phyloP scores from a whole-genome alignment of 2,329 filamentous ascomycete species.

The Fonsecaea pugnacius region DNA sequence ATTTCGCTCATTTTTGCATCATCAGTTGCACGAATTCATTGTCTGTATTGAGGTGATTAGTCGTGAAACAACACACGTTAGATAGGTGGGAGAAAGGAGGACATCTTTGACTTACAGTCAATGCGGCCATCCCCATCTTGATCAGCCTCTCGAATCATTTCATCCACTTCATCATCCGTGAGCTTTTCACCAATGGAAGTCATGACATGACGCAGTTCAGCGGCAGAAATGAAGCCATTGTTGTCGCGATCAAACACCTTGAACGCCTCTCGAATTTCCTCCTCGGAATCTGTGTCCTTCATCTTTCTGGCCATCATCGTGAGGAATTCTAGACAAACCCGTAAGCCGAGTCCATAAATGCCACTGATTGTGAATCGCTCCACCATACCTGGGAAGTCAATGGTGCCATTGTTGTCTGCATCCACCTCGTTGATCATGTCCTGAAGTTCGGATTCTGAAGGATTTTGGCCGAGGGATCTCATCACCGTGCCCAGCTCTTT shows the following conservation, averaged over 20 bases:
- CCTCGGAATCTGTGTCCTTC: conserved; percentile 90
- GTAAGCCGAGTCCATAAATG: conserved; percentile 18
- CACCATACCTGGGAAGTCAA: conserved; percentile 80
- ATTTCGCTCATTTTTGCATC: conserved; percentile 79
- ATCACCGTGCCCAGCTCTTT: conserved; percentile 90
- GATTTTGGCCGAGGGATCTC: conserved; percentile 87
- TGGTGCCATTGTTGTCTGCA: conserved; percentile 89
- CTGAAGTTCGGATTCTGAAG: conserved; percentile 85
- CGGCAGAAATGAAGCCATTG: conserved; percentile 88
- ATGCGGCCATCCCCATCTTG: conserved; percentile 88
- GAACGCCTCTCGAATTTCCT: conserved; percentile 88
- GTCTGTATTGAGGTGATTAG: conserved; percentile 57
- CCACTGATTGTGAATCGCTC: not conserved
- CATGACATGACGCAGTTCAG: conserved; percentile 88
- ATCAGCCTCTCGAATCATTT: conserved; percentile 91
- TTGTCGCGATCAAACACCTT: conserved; percentile 91
- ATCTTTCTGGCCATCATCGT: conserved; percentile 96
- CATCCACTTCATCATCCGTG: conserved; percentile 86
- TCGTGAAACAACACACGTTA: not conserved
- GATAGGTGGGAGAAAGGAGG: not conserved
- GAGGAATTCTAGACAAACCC: conserved; percentile 69
- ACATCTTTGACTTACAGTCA: conserved; percentile 66
- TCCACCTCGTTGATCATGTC: conserved; percentile 96
- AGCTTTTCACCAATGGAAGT: conserved; percentile 90
- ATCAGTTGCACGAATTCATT: conserved; percentile 94